These are phyloP conservation scores for Trichoderma endophyticum DNA, from an alignment of 2,329 filamentous ascomycete genomes.

Conservation along the genomic window DNA sequence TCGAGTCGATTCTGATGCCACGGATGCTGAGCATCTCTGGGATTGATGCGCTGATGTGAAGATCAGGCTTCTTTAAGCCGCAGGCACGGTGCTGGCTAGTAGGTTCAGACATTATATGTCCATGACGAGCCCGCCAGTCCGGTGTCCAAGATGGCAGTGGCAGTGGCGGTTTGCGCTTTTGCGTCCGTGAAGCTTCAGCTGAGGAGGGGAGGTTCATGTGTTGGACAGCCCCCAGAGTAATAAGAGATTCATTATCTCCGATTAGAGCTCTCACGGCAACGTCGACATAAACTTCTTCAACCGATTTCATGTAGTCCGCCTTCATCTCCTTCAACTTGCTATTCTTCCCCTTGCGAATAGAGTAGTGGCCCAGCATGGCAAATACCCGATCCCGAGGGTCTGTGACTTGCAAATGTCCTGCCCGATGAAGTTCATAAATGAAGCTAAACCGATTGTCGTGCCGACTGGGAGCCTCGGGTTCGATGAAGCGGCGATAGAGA, in stretches of 20 bases:
- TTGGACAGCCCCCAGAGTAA: not conserved
- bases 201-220: not conserved
- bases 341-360: not conserved
- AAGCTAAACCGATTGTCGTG: not conserved
- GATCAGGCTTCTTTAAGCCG: not conserved
- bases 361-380: not conserved
- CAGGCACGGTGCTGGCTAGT: not conserved
- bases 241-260: not conserved
- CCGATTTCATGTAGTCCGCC: not conserved
- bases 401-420: not conserved
- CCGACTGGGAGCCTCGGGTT: not conserved
- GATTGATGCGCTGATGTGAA: not conserved
- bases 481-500: not conserved
- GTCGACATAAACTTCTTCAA: not conserved
- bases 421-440: not conserved
- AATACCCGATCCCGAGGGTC: not conserved
- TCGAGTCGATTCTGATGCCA: not conserved
- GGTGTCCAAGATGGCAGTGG: not conserved
- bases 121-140: not conserved
- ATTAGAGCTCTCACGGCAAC: not conserved
- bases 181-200: rapidly evolving
- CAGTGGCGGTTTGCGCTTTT: not conserved
- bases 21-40: not conserved
- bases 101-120: not conserved
- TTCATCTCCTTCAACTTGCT: not conserved